These are phyloP conservation scores for Lentinula edodes DNA, from an alignment of 768 basidiomycete genomes.

Conservation along the genomic window DNA sequence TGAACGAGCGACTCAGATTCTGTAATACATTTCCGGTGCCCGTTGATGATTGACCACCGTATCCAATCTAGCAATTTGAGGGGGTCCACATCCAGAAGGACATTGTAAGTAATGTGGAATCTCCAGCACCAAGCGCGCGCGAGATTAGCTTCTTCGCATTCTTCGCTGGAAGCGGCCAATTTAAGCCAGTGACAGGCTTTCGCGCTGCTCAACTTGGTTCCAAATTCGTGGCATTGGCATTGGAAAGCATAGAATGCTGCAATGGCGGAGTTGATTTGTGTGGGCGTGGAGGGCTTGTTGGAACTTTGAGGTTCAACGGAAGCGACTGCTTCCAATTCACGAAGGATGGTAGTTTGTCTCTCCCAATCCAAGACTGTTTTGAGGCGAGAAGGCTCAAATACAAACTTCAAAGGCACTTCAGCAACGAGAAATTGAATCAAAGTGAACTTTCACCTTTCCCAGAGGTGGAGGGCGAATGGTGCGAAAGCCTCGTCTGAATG, in stretches of 20 bases:
- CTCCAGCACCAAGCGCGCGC: conserved; percentile 11
- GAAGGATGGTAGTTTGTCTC: not conserved
- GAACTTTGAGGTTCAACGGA: not conserved
- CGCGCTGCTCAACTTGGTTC: not conserved
- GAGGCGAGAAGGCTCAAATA: conserved; percentile 6
- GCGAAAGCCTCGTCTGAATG: not conserved
- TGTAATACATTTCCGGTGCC: conserved; percentile 5
- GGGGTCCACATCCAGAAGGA: not conserved
- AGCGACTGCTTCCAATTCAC: conserved; percentile 1
- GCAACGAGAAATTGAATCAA: not conserved
- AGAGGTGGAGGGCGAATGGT: not conserved
- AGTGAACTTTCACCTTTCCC: not conserved
- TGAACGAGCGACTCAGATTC: not conserved
- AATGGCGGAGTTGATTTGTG: not conserved
- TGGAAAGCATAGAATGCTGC: conserved; percentile 10
- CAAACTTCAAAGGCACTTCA: not conserved
- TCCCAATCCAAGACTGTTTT: conserved; percentile 6
- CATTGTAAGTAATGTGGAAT: conserved; percentile 7
- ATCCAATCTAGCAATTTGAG: conserved; percentile 4
- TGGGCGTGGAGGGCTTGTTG: not conserved
- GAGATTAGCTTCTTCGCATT: conserved; percentile 6
- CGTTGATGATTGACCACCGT: conserved; percentile 1
- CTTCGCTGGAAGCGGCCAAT: not conserved
- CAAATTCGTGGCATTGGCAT: conserved; percentile 8
- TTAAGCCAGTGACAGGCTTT: conserved; percentile 9